These are phyloP conservation scores for Beauveria medogensis DNA, from an alignment of 2,329 filamentous ascomycete species.

Conservation along the genomic window DNA sequence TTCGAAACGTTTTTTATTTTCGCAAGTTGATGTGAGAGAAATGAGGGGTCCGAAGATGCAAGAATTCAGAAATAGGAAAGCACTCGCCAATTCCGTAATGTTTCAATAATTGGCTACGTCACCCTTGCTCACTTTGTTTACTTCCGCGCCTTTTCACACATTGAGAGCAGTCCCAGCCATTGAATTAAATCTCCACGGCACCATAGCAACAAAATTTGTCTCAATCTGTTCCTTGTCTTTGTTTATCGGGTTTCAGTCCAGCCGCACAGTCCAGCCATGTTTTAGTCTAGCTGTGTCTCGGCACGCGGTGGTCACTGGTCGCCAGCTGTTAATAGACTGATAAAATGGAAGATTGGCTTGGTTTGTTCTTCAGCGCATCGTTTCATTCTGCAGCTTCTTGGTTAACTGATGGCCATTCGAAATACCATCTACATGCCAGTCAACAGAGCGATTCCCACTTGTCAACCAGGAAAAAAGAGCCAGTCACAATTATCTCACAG, in stretches of 20 bases:
- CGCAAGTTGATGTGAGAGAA: neutral
- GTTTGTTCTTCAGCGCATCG: neutral
- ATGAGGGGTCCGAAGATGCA: neutral
- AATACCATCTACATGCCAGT: neutral
- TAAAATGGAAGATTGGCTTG: neutral
- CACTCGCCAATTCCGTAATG: neutral
- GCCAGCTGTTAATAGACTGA: neutral
- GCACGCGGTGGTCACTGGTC: neutral
- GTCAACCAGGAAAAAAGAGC: neutral
- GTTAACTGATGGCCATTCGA: neutral
- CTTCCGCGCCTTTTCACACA: neutral
- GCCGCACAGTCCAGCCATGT: neutral
- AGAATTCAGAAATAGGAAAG: neutral
- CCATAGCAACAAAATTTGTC: neutral
- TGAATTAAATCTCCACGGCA: neutral
- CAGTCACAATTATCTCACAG: neutral
- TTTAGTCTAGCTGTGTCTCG: neutral
- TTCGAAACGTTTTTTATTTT: neutral
- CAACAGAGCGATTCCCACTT: neutral
- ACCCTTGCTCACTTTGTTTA: neutral
- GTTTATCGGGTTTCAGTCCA: neutral
- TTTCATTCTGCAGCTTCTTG: neutral
- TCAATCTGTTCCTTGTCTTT: neutral
- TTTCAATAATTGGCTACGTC: neutral
- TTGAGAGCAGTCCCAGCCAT: neutral